These are phyloP conservation scores for Thelonectria rubi DNA, from an alignment of 2,329 filamentous ascomycete genomes.

Conservation along the genomic window DNA sequence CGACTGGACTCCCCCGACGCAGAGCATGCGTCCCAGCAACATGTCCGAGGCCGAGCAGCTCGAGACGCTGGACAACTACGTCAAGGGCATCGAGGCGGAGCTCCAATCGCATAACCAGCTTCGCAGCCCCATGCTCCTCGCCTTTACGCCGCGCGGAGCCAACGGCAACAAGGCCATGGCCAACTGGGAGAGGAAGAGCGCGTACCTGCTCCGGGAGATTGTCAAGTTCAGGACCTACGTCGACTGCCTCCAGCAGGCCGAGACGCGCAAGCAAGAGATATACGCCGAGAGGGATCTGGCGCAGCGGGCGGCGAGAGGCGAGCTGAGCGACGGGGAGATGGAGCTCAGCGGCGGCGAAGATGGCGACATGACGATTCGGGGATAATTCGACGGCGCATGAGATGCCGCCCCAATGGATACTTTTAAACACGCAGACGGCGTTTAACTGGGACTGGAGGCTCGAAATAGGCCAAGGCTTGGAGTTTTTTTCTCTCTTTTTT, in stretches of 20 bases:
- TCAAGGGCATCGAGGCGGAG: constrained; percentile 86
- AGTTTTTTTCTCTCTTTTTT: constrained; percentile 15
- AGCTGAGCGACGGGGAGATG: constrained; percentile 54
- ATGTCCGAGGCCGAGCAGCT: constrained; percentile 84
- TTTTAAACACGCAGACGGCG: constrained; percentile 12
- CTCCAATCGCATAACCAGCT: constrained; percentile 88
- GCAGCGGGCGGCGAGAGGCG: constrained; percentile 58
- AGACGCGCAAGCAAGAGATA: constrained; percentile 74
- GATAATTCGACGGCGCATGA: constrained; percentile 39
- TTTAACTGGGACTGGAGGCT: constrained; percentile 14
- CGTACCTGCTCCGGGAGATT: constrained; percentile 90
- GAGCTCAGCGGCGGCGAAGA: constrained; percentile 47
- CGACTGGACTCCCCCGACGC: constrained; percentile 89
- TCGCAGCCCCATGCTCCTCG: constrained; percentile 84
- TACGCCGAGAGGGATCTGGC: constrained; percentile 68
- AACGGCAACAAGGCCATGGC: constrained; percentile 87
- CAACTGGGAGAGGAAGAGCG: constrained; percentile 97
- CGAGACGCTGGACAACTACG: constrained; percentile 77
- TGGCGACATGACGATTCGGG: constrained; percentile 48
- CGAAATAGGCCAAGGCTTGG: constrained; percentile 27
- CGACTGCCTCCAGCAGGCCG: constrained; percentile 79
- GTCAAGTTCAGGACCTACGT: constrained; percentile 98
- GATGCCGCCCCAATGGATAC: constrained; percentile 14
- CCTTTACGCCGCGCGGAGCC: constrained; percentile 84
- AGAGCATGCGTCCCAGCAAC: constrained; percentile 87